phyloP scores from a whole-genome alignment of 208 protist genomes.

The Eutreptiella sp. region DNA sequence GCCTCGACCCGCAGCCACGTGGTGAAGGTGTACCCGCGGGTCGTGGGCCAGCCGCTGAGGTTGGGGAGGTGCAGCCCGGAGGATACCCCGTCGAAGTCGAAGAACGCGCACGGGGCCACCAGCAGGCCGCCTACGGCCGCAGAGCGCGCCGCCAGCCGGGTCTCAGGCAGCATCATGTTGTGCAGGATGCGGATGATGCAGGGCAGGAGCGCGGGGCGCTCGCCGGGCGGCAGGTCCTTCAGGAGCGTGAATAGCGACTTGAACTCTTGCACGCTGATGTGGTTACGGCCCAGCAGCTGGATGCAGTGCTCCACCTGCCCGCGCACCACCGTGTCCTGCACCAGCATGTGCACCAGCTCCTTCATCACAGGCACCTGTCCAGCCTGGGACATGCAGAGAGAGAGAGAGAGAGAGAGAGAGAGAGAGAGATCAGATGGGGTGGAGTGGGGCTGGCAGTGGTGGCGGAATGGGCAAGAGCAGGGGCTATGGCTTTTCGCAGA shows the following conservation, averaged over 20 bases:
- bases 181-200: conserved; percentile 9
- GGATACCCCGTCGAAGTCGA: conserved; percentile 15
- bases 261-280: conserved; percentile 17
- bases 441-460: too few relatives aligned
- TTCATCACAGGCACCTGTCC: conserved; percentile 10
- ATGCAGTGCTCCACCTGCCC: conserved; percentile 7
- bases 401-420: too few relatives aligned
- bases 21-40: conserved; percentile 11
- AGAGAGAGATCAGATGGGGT: too few relatives aligned
- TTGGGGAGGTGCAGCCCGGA: conserved; percentile 1
- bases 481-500: too few relatives aligned
- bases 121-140: too few relatives aligned
- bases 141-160: too few relatives aligned
- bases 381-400: too few relatives aligned
- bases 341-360: conserved; percentile 14
- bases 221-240: background rate
- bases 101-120: conserved; percentile 6
- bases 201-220: conserved; percentile 9
- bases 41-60: background rate
- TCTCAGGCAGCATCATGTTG: too few relatives aligned
- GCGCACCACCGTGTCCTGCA: background rate
- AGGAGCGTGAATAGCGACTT: conserved; percentile 20
- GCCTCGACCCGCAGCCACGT: conserved; percentile 14
- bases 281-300: conserved; percentile 2
- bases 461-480: too few relatives aligned